Conservation (phyloP, 345 rosid genomes). For the Crucihimalaya himalaica region DNA sequence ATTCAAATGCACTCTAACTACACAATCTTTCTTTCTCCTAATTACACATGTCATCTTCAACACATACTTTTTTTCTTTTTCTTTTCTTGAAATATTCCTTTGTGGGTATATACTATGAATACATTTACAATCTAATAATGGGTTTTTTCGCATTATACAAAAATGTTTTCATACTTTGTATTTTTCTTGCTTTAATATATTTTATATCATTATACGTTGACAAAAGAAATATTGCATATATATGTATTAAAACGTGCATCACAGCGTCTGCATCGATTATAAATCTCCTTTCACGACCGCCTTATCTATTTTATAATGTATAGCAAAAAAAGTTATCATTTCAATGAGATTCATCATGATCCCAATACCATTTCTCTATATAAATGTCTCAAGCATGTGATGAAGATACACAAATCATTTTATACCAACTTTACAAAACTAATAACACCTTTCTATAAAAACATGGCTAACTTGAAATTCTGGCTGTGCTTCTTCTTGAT, state of each 20-base stretch:
- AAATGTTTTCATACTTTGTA: neutral
- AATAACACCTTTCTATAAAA: conserved; percentile 7
- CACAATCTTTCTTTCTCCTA: neutral
- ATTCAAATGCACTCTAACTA: neutral
- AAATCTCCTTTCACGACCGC: conserved; percentile 21
- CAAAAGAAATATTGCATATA: conserved; percentile 1
- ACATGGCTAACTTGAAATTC: conserved; percentile 35
- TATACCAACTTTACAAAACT: neutral
- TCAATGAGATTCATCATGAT: conserved; percentile 15
- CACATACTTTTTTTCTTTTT: neutral
- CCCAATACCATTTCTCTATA: conserved; percentile 36
- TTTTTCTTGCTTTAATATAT: neutral
- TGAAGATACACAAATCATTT: neutral
- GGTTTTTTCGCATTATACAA: neutral
- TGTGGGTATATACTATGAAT: neutral
- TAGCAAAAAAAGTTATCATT: neutral
- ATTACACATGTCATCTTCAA: conserved; percentile 31
- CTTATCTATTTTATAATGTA: conserved; percentile 27
- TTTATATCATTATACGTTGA: conserved; percentile 16
- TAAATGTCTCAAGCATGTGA: conserved; percentile 22
- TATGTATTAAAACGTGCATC: neutral
- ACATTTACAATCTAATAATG: neutral
- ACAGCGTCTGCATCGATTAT: neutral
- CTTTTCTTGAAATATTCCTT: neutral
- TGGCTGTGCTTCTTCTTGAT: conserved; percentile 40